These are phyloP conservation scores for Ustulina deusta DNA, from an alignment of 2,329 filamentous ascomycete species.

Conservation along the genomic window DNA sequence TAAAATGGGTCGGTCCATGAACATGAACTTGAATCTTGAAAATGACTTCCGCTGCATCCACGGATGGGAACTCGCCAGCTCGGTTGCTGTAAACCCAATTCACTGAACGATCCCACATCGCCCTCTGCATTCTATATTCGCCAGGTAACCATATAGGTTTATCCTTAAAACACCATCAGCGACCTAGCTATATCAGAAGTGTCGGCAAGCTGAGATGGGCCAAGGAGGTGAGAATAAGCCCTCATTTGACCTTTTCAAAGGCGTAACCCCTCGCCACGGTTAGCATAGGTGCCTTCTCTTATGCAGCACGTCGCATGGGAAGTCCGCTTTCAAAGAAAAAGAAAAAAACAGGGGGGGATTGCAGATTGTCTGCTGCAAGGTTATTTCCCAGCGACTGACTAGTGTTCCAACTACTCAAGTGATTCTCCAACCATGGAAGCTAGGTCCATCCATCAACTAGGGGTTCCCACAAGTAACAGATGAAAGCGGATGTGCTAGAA, in stretches of 20 bases:
- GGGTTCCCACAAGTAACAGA: neutral
- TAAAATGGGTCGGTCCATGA: neutral
- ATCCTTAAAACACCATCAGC: neutral
- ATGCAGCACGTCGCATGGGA: neutral
- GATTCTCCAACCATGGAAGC: neutral
- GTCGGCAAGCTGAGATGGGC: neutral
- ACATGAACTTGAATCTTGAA: neutral
- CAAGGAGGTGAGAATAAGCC: neutral
- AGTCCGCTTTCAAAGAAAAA: neutral
- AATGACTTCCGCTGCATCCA: neutral
- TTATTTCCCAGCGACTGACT: too few relatives aligned
- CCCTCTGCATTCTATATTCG: neutral
- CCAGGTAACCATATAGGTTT: neutral
- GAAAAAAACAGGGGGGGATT: too few relatives aligned
- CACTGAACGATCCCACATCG: neutral
- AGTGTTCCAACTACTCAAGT: neutral
- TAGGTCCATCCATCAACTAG: neutral
- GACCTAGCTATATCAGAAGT: neutral
- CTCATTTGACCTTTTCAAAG: neutral
- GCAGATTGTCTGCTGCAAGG: neutral
- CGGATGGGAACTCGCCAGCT: neutral
- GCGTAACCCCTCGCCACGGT: neutral
- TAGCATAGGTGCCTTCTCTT: too few relatives aligned
- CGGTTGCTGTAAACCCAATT: neutral
- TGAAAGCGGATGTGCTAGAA: neutral